A percentile compares a stretch with the other conserved stretches of the same genome.
Conservation (phyloP, 805 yeast species). For the Metschnikowia bowlesiae region DNA sequence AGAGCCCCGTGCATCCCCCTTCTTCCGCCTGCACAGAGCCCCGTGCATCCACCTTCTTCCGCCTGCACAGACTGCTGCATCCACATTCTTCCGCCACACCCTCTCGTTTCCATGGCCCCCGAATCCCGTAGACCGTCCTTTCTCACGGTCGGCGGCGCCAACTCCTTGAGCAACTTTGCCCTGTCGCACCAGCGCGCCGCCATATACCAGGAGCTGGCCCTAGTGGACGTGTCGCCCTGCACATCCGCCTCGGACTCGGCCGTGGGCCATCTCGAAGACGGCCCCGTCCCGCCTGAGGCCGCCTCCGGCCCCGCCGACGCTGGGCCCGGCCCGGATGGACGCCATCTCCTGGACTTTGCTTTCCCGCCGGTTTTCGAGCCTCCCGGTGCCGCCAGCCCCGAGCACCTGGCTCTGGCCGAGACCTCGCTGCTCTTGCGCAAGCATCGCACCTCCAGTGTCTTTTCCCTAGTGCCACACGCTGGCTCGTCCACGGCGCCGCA, state of each 20-base stretch:
- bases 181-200: conserved; percentile 38
- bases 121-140: neutral
- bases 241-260: conserved; percentile 6
- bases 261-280: conserved; percentile 1
- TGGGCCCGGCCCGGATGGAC: neutral
- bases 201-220: conserved; percentile 4
- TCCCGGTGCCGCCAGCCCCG: no score
- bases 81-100: neutral
- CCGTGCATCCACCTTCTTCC: no score
- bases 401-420: neutral
- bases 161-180: conserved; percentile 32
- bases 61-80: no score
- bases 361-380: conserved; percentile 14
- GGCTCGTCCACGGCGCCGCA: conserved; percentile 54
- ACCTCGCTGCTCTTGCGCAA: neutral
- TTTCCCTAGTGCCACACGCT: neutral
- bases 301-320: neutral
- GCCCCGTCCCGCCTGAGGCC: neutral
- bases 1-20: no score
- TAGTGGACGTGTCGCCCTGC: conserved; percentile 14
- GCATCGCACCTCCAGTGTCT: conserved; percentile 22
- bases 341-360: conserved; percentile 15
- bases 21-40: no score
- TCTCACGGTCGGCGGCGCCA: neutral
- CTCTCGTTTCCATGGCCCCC: neutral